Conservation (phyloP, 228 moss, liverwort and hornwort genomes). For the Sphagnum magellanicum region DNA sequence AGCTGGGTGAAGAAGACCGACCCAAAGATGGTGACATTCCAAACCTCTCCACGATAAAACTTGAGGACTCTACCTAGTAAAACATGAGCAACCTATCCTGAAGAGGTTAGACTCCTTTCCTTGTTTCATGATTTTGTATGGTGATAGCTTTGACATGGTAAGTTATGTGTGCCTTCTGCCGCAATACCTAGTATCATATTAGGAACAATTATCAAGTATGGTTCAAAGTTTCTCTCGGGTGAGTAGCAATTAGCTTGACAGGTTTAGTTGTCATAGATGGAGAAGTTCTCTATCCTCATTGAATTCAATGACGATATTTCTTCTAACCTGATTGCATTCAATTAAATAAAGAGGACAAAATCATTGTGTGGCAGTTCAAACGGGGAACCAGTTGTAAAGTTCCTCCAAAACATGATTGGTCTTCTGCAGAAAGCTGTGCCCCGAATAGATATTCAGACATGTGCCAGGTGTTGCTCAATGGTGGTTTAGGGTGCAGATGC, state of each 20-base stretch:
- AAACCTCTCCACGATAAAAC: background rate
- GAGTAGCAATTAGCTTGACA: background rate
- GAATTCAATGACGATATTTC: too few relatives aligned
- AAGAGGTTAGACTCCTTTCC: background rate
- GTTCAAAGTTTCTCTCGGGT: background rate
- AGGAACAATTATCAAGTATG: background rate
- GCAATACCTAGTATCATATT: background rate
- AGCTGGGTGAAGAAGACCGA: slow-evolving; percentile 17
- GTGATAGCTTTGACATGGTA: background rate
- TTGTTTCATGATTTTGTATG: background rate
- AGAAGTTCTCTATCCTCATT: too few relatives aligned
- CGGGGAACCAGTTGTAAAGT: too few relatives aligned
- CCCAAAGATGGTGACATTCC: slow-evolving; percentile 5
- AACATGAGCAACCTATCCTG: background rate
- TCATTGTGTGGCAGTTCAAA: too few relatives aligned
- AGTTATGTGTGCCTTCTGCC: background rate
- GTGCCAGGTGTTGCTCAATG: too few relatives aligned
- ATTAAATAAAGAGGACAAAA: too few relatives aligned
- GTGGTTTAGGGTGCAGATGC: too few relatives aligned
- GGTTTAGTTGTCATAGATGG: too few relatives aligned
- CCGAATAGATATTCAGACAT: too few relatives aligned
- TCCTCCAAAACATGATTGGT: too few relatives aligned
- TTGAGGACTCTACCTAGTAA: background rate
- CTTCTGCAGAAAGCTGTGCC: too few relatives aligned
- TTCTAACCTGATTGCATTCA: too few relatives aligned